A percentile compares a stretch with the other conserved stretches of the same genome.
phyloP scores from a whole-genome alignment of 2,329 filamentous ascomycete species.

The Fusarium sp. region DNA sequence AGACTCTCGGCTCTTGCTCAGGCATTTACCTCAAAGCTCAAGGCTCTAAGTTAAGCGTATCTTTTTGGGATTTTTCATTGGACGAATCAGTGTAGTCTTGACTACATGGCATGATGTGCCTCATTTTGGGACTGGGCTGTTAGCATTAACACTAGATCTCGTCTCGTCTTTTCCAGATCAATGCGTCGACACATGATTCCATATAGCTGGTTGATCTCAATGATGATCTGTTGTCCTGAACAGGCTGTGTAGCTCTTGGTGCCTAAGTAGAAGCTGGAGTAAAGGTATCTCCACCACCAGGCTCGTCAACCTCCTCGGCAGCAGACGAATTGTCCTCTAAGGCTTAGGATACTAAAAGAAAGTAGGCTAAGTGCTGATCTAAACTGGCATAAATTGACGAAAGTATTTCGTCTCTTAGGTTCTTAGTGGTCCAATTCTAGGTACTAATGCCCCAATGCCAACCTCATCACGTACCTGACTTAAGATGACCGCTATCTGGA shows the following conservation, averaged over 20 bases:
- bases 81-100: background rate
- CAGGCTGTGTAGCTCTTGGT: background rate
- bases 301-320: background rate
- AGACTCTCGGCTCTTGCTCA: conserved; percentile 3
- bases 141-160: background rate
- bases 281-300: background rate
- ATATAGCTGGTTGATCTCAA: background rate
- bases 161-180: conserved; percentile 2
- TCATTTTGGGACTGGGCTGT: background rate
- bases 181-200: background rate
- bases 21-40: background rate
- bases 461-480: background rate
- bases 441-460: no score
- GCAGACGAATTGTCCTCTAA: background rate
- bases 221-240: background rate
- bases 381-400: background rate
- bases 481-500: background rate
- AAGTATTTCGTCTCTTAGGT: background rate
- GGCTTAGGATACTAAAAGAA: background rate
- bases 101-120: conserved; percentile 10
- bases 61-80: background rate
- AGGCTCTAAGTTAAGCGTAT: background rate
- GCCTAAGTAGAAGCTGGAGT: background rate
- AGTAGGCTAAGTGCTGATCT: background rate
- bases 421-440: no score